phyloP scores from a whole-genome alignment of 768 basidiomycete genomes.

The Pleurotus tuoliensis region DNA sequence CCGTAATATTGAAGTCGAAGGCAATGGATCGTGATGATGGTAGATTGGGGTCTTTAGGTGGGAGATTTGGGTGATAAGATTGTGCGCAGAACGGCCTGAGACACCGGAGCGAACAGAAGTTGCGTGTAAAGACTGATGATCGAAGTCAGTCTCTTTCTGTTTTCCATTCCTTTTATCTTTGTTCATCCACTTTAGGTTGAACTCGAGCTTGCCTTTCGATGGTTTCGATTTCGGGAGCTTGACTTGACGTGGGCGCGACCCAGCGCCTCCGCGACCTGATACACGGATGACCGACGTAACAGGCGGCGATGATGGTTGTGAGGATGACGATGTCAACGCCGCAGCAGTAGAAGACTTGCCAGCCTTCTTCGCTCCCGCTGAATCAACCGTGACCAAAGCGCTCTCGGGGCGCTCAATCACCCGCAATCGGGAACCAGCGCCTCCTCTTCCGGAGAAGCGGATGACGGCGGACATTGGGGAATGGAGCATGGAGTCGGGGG shows the following conservation, averaged over 20 bases:
- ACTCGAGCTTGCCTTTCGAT: not conserved
- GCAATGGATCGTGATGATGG: not conserved
- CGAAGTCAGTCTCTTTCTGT: not conserved
- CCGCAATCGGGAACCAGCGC: not conserved
- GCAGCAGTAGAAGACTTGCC: not conserved
- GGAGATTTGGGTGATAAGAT: not conserved
- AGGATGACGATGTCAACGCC: not conserved
- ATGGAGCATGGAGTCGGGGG: not conserved
- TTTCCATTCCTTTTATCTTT: not conserved
- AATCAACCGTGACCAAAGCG: not conserved
- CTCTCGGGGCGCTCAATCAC: not conserved
- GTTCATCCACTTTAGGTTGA: not conserved
- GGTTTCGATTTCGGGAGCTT: not conserved
- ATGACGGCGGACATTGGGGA: not conserved
- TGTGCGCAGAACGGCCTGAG: not conserved
- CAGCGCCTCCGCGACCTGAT: not conserved
- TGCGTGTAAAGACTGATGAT: not conserved
- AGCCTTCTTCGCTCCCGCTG: not conserved
- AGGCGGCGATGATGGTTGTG: not conserved
- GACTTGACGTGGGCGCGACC: constrained; percentile 1
- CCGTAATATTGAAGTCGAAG: not conserved
- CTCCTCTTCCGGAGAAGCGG: constrained; percentile 3
- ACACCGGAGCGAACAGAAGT: not conserved
- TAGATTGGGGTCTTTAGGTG: not conserved
- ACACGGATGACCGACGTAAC: not conserved